Evolutionary conservation across 2,329 filamentous ascomycete species (phyloP), one percentile per base, ranked within the genome.

Genomic region (Iodosphaeria phyllophila): DNA sequence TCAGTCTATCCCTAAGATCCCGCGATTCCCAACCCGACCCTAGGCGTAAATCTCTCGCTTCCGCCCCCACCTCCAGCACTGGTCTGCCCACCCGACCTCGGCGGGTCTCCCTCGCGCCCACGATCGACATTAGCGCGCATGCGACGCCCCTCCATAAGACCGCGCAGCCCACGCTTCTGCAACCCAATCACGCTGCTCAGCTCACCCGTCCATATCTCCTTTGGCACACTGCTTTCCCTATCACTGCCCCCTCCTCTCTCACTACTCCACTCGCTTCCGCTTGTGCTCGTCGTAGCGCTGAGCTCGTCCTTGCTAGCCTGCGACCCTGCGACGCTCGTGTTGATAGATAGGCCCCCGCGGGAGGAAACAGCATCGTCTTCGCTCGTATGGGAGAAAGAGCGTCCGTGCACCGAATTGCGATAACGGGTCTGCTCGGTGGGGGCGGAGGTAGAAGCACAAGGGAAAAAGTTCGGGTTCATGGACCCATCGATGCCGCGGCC

Each of bases 101-200:
- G 36, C 33, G n/a, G n/a, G 11, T 39, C 36, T 13, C 40, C 38
- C 26, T 49, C 35, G 6, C 41, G 39, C 24, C 39, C 43, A 9
- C 40, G 39, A 22, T 43, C 44, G 14, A 44, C 38, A n/a, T 41
- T 46, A 4, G 42, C 45, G 23, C 43, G 39, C 57, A 93, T 72
- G 31, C 86, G 63, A 22, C 86, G 60, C 4, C 86, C 86, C 48
- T 95, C 89, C 89, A 98, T 95, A 36, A 98, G 49, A 0, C 89
- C 89, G 30, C 86, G 63, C 18, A 98, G 49, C 0, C 89, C 89
- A 27, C 89, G 64, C 56, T 98, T 98, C 56, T 98, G 89, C 34
- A 98, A 47, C 0, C 89, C 89, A 36, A 98, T 92, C 3, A 95
- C 86, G 24, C 80, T 80, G 52, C 78, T 84, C 17, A 86, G 49